Evolutionary conservation across 257 asterid species (phyloP).

Genomic region (Asclepias syriaca): DNA sequence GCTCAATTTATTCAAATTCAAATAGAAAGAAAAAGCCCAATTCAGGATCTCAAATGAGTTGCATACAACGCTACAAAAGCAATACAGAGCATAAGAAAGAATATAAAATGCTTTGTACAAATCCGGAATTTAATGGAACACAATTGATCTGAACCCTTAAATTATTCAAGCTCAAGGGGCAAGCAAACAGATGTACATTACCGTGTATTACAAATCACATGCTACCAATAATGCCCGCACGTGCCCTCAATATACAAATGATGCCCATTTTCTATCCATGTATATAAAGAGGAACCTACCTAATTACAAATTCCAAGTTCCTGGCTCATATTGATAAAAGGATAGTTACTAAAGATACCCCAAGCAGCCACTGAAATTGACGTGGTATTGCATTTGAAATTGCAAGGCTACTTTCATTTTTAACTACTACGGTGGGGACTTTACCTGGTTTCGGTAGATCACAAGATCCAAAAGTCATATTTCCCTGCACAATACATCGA

Average conservation of each 20-base stretch:
- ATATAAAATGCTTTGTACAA: not conserved
- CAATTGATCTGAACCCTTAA: not conserved
- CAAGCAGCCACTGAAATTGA: slow-evolving; percentile 36
- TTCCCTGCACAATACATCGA: slow-evolving; percentile 37
- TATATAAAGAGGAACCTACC: not conserved
- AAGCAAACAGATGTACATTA: not conserved
- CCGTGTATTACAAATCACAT: not conserved
- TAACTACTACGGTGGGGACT: slow-evolving; percentile 28
- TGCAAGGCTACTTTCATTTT: slow-evolving; percentile 34
- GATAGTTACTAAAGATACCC: slow-evolving; percentile 23
- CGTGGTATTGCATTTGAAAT: slow-evolving; percentile 23
- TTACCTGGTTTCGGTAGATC: slow-evolving; percentile 37
- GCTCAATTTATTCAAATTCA: not conserved
- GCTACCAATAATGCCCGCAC: not conserved
- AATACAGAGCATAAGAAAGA: not conserved
- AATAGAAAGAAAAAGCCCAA: too few species aligned
- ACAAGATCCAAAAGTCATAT: slow-evolving; percentile 61
- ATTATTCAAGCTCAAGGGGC: not conserved
- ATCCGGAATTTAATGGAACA: not conserved
- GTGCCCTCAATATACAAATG: not conserved
- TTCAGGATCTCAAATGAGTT: not conserved
- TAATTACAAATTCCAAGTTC: not conserved
- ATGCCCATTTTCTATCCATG: not conserved
- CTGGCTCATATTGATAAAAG: slow-evolving; percentile 25
- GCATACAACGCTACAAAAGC: not conserved